Percentiles rank a stretch among this genome's conserved stretches.
These are phyloP conservation scores for Colletotrichum zoysiae DNA, from an alignment of 2,329 filamentous ascomycete species.

Conservation along the genomic window DNA sequence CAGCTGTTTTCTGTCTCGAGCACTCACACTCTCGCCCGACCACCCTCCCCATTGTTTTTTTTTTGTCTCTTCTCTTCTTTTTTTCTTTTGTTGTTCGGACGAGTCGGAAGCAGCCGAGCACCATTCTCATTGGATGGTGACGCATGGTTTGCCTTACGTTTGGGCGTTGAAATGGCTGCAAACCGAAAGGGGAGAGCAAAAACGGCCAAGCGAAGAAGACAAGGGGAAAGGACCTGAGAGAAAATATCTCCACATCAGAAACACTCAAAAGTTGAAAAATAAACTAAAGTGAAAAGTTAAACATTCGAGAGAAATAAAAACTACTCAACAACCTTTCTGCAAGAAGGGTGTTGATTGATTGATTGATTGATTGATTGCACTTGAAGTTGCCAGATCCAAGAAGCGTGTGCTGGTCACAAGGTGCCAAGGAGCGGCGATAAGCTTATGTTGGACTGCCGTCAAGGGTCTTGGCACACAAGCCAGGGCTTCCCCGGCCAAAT, in stretches of 20 bases:
- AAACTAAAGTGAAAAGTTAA: no score
- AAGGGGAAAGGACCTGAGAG: no score
- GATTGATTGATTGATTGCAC: no score
- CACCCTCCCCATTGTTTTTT: no score
- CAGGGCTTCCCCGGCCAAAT: constrained; percentile 17
- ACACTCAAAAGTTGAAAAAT: no score
- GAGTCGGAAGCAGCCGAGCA: not conserved
- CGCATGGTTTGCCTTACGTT: not conserved
- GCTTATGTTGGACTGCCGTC: constrained; percentile 27
- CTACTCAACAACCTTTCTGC: not conserved
- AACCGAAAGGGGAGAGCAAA: no score
- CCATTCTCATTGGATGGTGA: not conserved
- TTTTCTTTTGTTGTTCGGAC: not conserved
- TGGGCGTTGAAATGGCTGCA: not conserved
- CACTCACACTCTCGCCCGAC: not conserved
- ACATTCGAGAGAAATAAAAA: no score
- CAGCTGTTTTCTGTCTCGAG: not conserved
- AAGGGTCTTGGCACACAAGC: not conserved
- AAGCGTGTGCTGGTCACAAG: not conserved
- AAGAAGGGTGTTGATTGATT: not conserved
- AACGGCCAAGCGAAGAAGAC: no score
- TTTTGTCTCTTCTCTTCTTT: no score
- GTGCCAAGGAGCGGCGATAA: constrained; percentile 9
- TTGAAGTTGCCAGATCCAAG: not conserved
- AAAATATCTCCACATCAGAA: no score